phyloP scores from a whole-genome alignment of 495 filamentous ascomycete genomes.

The Podospora comata region DNA sequence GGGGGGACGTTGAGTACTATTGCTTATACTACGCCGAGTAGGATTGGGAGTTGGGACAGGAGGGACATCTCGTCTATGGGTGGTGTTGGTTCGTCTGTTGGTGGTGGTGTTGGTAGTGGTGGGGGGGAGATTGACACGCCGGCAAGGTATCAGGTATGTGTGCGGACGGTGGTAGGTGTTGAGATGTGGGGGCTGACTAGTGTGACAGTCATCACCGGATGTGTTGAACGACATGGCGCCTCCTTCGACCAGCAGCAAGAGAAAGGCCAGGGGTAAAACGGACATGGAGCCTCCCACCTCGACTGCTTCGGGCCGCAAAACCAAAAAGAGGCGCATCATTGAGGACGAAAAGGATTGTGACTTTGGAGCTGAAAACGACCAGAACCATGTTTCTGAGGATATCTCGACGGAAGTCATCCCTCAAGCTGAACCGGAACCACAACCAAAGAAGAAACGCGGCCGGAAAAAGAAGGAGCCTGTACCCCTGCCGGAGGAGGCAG shows the following conservation, averaged over 20 bases:
- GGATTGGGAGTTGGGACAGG: conserved; percentile 14
- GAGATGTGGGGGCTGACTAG: not conserved
- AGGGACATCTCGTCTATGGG: conserved; percentile 2
- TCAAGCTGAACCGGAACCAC: not conserved
- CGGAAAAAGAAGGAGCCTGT: conserved; percentile 3
- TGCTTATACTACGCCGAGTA: conserved; percentile 28
- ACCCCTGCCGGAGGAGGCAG: not conserved
- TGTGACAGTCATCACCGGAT: conserved; percentile 23
- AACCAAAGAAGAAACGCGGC: not conserved
- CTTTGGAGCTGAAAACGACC: not conserved
- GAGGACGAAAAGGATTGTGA: not conserved
- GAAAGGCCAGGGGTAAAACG: not conserved
- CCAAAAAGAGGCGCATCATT: not conserved
- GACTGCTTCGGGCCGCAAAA: not conserved
- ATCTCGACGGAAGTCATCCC: not conserved
- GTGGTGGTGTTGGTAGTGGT: conserved; percentile 1
- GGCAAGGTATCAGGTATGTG: not conserved
- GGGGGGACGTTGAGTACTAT: conserved; percentile 24
- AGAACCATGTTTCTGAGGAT: not conserved
- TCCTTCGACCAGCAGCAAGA: not conserved
- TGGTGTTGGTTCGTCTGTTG: not conserved
- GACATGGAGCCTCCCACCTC: not conserved
- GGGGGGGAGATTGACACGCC: not conserved
- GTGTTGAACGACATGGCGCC: conserved; percentile 19
- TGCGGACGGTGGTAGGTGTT: not conserved